phyloP scores from a whole-genome alignment of 768 basidiomycete genomes.

The Auricularia auricula-judae region DNA sequence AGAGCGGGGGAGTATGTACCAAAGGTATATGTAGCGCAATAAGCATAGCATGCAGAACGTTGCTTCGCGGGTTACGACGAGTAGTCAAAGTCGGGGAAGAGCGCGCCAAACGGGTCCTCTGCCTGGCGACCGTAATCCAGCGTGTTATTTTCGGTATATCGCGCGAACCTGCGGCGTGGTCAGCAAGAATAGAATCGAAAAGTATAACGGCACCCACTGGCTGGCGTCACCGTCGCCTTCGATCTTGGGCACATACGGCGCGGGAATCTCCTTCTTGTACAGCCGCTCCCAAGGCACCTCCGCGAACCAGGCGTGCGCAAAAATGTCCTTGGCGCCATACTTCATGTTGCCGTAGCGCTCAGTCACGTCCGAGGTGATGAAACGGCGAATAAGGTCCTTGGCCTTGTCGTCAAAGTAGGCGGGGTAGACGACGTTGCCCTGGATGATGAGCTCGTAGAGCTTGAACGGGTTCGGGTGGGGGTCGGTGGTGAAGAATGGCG shows the following conservation, averaged over 20 bases:
- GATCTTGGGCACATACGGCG: constrained; percentile 91
- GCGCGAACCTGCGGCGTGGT: not conserved
- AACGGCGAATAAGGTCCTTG: constrained; percentile 78
- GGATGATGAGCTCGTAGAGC: constrained; percentile 85
- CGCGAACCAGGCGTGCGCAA: constrained; percentile 85
- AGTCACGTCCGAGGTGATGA: constrained; percentile 82
- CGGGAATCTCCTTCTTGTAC: constrained; percentile 74
- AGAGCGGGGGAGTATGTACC: too few relatives aligned
- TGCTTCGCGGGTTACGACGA: constrained; percentile 19
- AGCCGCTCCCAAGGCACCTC: constrained; percentile 89
- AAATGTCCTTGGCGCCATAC: constrained; percentile 85
- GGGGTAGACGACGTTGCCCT: constrained; percentile 79
- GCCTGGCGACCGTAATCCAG: constrained; percentile 44
- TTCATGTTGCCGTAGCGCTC: constrained; percentile 83
- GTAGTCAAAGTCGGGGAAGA: constrained; percentile 77
- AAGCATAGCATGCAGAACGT: not conserved
- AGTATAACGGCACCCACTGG: constrained; percentile 14
- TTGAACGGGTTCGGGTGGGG: constrained; percentile 56
- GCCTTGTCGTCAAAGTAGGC: constrained; percentile 61
- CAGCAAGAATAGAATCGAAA: not conserved
- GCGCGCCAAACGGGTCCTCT: constrained; percentile 50
- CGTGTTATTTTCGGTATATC: not conserved
- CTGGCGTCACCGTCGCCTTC: constrained; percentile 90
- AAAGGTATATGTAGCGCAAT: too few relatives aligned
- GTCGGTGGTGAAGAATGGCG: constrained; percentile 87